Base-by-base conservation (phyloP, 768 basidiomycete species). In the Phlegmacium glaucopus region DNA sequence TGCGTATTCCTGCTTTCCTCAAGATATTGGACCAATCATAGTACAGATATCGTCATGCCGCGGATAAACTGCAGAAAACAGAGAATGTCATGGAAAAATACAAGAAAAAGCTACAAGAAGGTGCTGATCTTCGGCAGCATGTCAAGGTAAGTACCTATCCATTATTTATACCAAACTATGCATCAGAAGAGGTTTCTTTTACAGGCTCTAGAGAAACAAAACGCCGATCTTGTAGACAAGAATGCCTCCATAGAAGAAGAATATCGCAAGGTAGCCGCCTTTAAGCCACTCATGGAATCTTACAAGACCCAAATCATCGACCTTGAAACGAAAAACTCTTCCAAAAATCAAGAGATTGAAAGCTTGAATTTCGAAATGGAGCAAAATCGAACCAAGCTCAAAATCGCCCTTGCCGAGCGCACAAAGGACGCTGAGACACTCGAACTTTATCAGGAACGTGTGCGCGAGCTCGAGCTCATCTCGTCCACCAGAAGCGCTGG, bases 41-140 rank as follows among this genome's bases (percentile, higher is more conserved):
- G 29, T 30, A 29, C 49, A 95, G 93, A 61, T 91, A 92, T 59
- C 85, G 87, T 5, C 94, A 97, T 68, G 87, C 92, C 5, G 88
- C 90, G 4, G 96, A 97, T 58, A 90, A 84, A 54, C 72, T 94
- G 35, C 86, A 90, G 58, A 98, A 97, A 74, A 88, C 85, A 1
- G 96, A 98, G 68, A 94, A 94, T 60, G 94, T 96, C 25, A 90
- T 96, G 80, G 94, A 97, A 68, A 99, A 98, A 66, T 94, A 97
- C 68, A 95, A 94, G 72, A 94, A 91, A 77, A 99, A 98, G 68
- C 77, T 98, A 1, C 95, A 97, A 58, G 96, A 97, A 63, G 83
- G 88, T 4, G 92, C 89, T 11, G 91, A 95, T 53, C 72, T 94
- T 15, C 82, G 93, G 22, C 90, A 91, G 52, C 83, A 85, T 48